Evolutionary conservation across 2,329 filamentous ascomycete genomes (phyloP), one percentile per base, ranked within the genome.

Genomic region (Aspergillus jensenii): DNA sequence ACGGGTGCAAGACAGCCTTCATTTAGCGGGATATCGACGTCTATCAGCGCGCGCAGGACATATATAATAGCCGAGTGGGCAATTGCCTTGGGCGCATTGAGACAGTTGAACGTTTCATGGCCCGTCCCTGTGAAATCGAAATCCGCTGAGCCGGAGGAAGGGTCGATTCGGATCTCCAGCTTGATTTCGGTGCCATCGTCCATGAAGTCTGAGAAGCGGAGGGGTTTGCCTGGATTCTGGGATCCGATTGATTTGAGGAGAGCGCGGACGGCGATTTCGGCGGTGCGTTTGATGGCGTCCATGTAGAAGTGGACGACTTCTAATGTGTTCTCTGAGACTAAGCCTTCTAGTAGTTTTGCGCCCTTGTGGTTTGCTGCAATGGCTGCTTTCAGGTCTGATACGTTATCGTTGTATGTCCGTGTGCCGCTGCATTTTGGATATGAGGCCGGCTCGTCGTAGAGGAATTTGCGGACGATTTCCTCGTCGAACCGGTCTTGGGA

Each of bases 51-150:
- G 45, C 91, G 86, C 14, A 96, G 80, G 66, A 89, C 91, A 80
- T 96, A 96, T 70, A 95, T 93, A 68, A 95, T 93, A 50, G 90
- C 90, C 37, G 85, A 89, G 75, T 90, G 91, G 0, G 90, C 93
- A 46, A 95, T 89, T 3, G 90, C 90, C 73, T 91, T 84, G 0
- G 90, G 90, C 0, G 90, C 90, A 67, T 95, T 95, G 73, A 88
- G 88, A 65, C 92, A 92, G 44, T 81, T 89, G 66, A 91, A 91
- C 1, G 91, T 88, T 73, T 95, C 89, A 0, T 88, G 86, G 0
- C 90, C 90, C 0, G 90, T 95, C 19, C 90, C 90, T 0, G 79
- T 81, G 71, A 95, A 90, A 73, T 95, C 87, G 68, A 95, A 96
- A 0, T 89, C 77, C 0, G 91, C 91, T 59, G 90, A 88, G n/a